phyloP scores from a whole-genome alignment of 2,329 filamentous ascomycete genomes.

The Fusarium buharicum region DNA sequence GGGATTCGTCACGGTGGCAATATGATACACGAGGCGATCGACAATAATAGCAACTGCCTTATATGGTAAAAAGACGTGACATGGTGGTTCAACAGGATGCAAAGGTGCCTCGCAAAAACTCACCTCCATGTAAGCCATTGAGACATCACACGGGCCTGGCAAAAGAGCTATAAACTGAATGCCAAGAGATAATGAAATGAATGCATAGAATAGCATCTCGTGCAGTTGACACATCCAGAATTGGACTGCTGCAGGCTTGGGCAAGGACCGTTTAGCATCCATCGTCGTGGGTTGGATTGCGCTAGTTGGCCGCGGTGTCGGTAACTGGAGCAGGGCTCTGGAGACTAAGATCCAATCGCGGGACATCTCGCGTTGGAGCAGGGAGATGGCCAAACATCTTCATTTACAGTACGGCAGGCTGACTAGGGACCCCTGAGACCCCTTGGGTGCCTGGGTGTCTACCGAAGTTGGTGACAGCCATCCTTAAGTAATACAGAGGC shows the following conservation, averaged over 20 bases:
- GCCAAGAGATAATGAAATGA: not conserved
- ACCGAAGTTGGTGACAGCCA: slow-evolving; percentile 5
- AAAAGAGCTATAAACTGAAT: slow-evolving; percentile 6
- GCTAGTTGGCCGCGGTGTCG: slow-evolving; percentile 41
- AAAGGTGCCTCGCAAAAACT: not conserved
- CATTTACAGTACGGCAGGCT: slow-evolving; percentile 11
- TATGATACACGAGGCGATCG: slow-evolving; percentile 5
- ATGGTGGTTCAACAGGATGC: slow-evolving; percentile 20
- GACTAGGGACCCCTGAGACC: slow-evolving; percentile 15
- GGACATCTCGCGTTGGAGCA: slow-evolving; percentile 17
- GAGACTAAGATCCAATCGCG: slow-evolving; percentile 24
- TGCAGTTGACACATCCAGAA: slow-evolving; percentile 27
- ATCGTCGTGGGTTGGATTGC: slow-evolving; percentile 29
- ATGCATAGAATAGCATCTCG: not conserved
- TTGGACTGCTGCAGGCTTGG: slow-evolving; percentile 39
- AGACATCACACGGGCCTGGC: not conserved
- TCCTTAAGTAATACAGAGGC: not conserved
- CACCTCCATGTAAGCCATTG: not conserved
- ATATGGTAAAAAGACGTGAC: slow-evolving; percentile 3
- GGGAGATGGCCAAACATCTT: slow-evolving; percentile 14
- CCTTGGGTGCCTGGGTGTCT: not conserved
- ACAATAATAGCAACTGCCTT: not conserved
- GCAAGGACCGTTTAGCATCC: slow-evolving; percentile 40
- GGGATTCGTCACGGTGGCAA: slow-evolving; percentile 26
- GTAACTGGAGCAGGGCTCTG: slow-evolving; percentile 32